Base-by-base conservation (phyloP, 768 basidiomycete genomes). In the Trametopsis cervina region DNA sequence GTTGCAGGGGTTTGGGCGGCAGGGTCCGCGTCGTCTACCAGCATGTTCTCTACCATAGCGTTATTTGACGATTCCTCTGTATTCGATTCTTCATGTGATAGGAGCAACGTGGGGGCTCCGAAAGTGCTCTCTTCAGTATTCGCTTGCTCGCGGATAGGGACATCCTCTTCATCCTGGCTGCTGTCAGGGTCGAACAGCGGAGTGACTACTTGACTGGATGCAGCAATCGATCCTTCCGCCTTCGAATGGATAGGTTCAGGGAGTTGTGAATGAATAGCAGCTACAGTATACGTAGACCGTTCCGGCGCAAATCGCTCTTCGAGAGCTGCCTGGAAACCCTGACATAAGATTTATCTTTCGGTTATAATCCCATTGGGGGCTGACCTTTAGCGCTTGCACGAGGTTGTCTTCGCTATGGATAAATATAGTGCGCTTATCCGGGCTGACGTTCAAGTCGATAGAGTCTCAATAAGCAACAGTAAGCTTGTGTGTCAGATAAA, bases 341-440 rank as follows among this genome's bases (percentile, higher is more conserved):
- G n/a, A n/a, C n/a, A n/a, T 36, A 43, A 38, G 36, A n/a, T 4
- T 21, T 29, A 22, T 29, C 1, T 37, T 9, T 9, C 13, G 22
- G 7, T 21, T 42, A 7, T 7, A 25, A 7, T 21, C 23, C 7
- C 4, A 4, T 7, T 23, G 7, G 7, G 13, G 11, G 40, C 63
- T 12, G 46, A 91, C 91, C 70, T 89, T 93, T 35, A 98, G 72
- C 0, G 83, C 80, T 2, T 77, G 66, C 0, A 98, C 73, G 15
- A 99, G 66, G 51, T 85, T 85, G 10, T 72, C 73, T 63, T 99
- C 95, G 61, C 83, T 83, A 56, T 97, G 92, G 10, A 99, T 59
- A 43, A 96, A 83, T 29, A 98, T 86, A 0, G 91, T 94, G n/a
- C 95, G 77, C 60, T 98, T 99, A 69, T 98, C 96, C 0, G 96